phyloP scores from a whole-genome alignment of 768 basidiomycete species.

The Lentinula sp. region DNA sequence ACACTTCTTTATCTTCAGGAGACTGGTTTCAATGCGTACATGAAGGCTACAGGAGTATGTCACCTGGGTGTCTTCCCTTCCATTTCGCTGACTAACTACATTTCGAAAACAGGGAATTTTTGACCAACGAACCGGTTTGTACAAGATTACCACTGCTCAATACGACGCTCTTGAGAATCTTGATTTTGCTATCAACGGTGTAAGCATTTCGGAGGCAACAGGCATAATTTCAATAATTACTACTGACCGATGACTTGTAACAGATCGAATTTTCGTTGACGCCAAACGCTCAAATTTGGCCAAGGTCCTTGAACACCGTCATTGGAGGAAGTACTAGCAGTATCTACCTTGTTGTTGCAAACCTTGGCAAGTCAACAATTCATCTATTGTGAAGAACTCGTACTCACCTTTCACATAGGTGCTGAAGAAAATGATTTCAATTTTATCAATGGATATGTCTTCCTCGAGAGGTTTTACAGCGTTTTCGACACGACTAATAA shows the following conservation, averaged over 20 bases:
- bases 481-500: constrained; percentile 55
- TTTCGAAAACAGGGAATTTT: constrained; percentile 18
- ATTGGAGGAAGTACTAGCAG: constrained; percentile 25
- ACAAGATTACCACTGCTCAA: constrained; percentile 45
- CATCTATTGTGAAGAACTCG: not conserved
- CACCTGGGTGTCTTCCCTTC: not conserved
- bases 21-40: constrained; percentile 38
- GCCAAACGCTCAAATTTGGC: constrained; percentile 35
- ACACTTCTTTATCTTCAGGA: constrained; percentile 45
- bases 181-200: constrained; percentile 47
- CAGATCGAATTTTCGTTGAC: constrained; percentile 30
- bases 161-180: constrained; percentile 47
- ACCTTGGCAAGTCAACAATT: constrained; percentile 27
- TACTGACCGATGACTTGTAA: not conserved
- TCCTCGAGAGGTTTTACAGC: constrained; percentile 61
- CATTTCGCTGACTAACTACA: not conserved
- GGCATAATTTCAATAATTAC: not conserved
- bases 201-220: constrained; percentile 21
- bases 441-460: constrained; percentile 49
- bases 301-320: constrained; percentile 23
- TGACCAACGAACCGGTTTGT: constrained; percentile 38
- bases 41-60: constrained; percentile 30
- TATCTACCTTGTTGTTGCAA: constrained; percentile 29
- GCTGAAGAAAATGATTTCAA: constrained; percentile 38
- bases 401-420: not conserved